Evolutionary conservation across 257 asterid species (phyloP).

Genomic region (Scutellaria minor): DNA sequence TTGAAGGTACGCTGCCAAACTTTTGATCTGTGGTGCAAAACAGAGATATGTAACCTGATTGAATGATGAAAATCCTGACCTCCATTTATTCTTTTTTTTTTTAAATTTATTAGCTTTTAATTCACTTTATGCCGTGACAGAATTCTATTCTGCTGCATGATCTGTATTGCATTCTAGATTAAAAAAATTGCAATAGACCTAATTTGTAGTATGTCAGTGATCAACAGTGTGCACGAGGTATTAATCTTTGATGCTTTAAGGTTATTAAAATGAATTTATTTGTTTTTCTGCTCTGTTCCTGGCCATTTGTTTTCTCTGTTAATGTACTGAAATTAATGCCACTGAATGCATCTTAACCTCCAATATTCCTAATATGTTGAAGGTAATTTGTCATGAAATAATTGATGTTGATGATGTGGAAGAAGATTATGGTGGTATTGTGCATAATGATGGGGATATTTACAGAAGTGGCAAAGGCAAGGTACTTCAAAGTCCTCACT

Average conservation of each 20-base stretch:
- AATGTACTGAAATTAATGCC: constrained; percentile 18
- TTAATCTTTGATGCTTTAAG: background rate
- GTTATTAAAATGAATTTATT: background rate
- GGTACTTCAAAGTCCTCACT: constrained; percentile 49
- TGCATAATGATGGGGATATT: constrained; percentile 39
- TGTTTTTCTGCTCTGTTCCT: background rate
- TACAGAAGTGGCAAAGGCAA: constrained; percentile 58
- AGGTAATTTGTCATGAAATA: constrained; percentile 65
- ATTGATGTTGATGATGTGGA: constrained; percentile 71
- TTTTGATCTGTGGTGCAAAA: too few relatives aligned
- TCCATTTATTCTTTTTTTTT: background rate
- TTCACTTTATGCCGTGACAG: background rate
- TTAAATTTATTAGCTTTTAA: background rate
- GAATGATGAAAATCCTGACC: background rate
- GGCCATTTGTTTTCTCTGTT: constrained; percentile 2
- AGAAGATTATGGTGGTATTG: constrained; percentile 50
- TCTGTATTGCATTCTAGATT: background rate
- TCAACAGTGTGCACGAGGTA: background rate
- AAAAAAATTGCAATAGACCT: background rate
- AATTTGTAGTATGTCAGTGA: background rate
- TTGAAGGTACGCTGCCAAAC: too few relatives aligned
- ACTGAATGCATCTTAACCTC: constrained; percentile 32
- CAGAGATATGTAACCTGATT: too few relatives aligned
- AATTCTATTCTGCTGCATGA: background rate
- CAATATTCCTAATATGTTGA: constrained; percentile 31